These are phyloP conservation scores for Calonectria hongkongensis DNA, from an alignment of 2,329 filamentous ascomycete genomes.

Conservation along the genomic window DNA sequence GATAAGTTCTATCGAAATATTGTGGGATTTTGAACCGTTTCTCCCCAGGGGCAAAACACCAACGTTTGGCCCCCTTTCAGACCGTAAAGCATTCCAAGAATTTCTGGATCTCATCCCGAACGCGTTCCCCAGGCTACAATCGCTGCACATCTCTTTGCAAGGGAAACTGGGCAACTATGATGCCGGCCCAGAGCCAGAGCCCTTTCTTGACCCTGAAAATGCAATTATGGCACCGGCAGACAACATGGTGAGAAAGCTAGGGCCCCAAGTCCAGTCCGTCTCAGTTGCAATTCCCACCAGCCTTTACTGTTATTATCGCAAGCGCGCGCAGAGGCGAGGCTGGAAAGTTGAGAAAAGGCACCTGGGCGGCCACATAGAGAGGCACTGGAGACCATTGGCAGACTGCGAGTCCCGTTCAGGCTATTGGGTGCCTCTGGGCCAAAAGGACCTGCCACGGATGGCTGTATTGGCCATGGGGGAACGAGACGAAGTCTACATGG, in stretches of 20 bases:
- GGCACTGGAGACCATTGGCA: slow-evolving; percentile 49
- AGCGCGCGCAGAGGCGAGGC: slow-evolving; percentile 37
- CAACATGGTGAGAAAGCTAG: slow-evolving; percentile 46
- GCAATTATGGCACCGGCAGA: slow-evolving; percentile 44
- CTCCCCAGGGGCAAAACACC: slow-evolving; percentile 1
- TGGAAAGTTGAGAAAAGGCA: slow-evolving; percentile 44
- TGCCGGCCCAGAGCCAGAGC: neutral
- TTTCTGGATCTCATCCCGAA: slow-evolving; percentile 45
- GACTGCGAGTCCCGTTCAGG: slow-evolving; percentile 41
- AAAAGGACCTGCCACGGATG: slow-evolving; percentile 38
- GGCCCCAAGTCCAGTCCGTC: slow-evolving; percentile 43
- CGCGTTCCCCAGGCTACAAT: slow-evolving; percentile 41
- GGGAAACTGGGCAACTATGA: slow-evolving; percentile 1
- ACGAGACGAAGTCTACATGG: neutral
- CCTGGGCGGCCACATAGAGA: slow-evolving; percentile 41
- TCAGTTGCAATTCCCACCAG: slow-evolving; percentile 51
- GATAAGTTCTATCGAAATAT: slow-evolving; percentile 52
- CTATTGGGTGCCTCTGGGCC: slow-evolving; percentile 55
- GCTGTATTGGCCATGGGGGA: neutral
- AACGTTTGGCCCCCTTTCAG: slow-evolving; percentile 3
- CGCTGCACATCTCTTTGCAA: slow-evolving; percentile 47
- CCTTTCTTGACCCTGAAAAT: neutral
- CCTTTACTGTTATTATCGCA: slow-evolving; percentile 44
- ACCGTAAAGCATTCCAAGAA: slow-evolving; percentile 36
- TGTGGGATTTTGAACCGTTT: slow-evolving; percentile 51